phyloP scores from a whole-genome alignment of 2,329 filamentous ascomycete species.

The Massarina eburnea region DNA sequence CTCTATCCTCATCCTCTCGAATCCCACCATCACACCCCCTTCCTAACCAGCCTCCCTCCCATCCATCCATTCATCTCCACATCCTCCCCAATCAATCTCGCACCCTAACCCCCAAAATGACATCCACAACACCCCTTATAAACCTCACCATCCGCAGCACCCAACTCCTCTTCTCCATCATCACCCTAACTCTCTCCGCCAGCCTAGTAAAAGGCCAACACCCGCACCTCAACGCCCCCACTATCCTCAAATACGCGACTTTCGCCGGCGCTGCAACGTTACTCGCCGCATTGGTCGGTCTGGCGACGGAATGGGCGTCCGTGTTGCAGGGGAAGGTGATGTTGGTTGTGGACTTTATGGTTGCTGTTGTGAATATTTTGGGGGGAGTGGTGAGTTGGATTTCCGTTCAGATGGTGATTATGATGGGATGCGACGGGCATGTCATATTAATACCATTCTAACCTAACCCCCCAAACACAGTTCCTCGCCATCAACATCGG shows the following conservation, averaged over 20 bases:
- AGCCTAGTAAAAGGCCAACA: slow-evolving; percentile 16
- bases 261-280: slow-evolving; percentile 17
- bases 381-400: slow-evolving; percentile 24
- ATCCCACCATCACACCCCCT: neutral
- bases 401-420: neutral
- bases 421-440: no score
- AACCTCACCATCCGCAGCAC: slow-evolving; percentile 15
- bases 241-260: slow-evolving; percentile 7
- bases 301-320: slow-evolving; percentile 14
- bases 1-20: neutral
- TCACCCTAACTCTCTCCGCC: slow-evolving; percentile 18
- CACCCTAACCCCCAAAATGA: neutral
- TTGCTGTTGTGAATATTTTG: slow-evolving; percentile 17
- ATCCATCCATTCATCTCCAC: neutral
- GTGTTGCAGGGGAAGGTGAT: slow-evolving; percentile 18
- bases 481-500: slow-evolving; percentile 13
- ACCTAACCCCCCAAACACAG: neutral
- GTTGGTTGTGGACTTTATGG: slow-evolving; percentile 15
- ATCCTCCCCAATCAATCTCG: neutral
- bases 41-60: no score
- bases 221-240: slow-evolving; percentile 2
- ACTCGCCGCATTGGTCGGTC: slow-evolving; percentile 13
- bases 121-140: slow-evolving; percentile 5
- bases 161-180: slow-evolving; percentile 19
- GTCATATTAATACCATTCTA: neutral